Evolutionary conservation across 257 asterid species (phyloP).

Genomic region (Lavandula angustifolia): DNA sequence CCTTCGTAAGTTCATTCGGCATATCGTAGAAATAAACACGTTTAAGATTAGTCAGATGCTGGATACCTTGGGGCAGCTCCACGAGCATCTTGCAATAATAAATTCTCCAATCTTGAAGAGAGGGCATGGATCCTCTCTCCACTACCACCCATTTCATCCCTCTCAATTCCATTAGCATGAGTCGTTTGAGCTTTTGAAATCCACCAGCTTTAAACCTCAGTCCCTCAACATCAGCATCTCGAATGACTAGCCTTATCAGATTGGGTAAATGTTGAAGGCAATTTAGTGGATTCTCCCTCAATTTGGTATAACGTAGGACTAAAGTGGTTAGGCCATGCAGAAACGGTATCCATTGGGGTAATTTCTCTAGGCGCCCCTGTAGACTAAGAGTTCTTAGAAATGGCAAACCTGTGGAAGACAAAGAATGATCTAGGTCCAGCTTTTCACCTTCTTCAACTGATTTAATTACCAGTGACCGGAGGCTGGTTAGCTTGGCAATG

Average conservation of each 20-base stretch:
- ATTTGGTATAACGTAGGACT: neutral
- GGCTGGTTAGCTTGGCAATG: slow-evolving; percentile 20
- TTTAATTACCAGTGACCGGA: neutral
- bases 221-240: slow-evolving; percentile 6
- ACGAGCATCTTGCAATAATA: neutral
- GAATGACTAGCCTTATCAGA: neutral
- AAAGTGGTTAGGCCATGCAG: slow-evolving; percentile 15
- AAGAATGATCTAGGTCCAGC: slow-evolving; percentile 20
- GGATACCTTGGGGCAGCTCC: slow-evolving; percentile 20
- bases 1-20: no score
- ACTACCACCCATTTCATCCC: slow-evolving; percentile 21
- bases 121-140: slow-evolving; percentile 27
- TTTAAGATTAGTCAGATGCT: slow-evolving; percentile 18
- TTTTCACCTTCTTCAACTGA: slow-evolving; percentile 9
- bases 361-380: neutral
- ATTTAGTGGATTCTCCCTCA: slow-evolving; percentile 19
- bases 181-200: neutral
- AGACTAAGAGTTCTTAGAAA: neutral
- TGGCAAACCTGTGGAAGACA: neutral
- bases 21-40: no score
- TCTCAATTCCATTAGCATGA: neutral
- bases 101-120: neutral
- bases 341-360: slow-evolving; percentile 35
- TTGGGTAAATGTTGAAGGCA: slow-evolving; percentile 12
- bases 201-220: slow-evolving; percentile 9